Base-by-base conservation (phyloP, 176 grass and related monocot genomes). In the Bothriochloa decipiens region DNA sequence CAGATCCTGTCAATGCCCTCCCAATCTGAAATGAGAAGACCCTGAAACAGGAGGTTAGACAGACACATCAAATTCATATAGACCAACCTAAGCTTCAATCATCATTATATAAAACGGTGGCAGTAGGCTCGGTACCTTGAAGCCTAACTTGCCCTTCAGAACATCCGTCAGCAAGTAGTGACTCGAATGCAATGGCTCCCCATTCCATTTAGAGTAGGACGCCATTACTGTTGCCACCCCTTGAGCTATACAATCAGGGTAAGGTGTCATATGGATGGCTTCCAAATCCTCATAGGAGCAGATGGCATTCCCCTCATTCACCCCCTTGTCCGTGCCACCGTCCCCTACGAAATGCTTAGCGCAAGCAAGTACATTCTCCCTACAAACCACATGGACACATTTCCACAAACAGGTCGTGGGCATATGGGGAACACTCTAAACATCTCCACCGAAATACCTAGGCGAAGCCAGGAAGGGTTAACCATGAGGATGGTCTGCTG, bases 331-430 rank as follows among this genome's bases (percentile, higher is more conserved):
- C 1, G 91, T 99, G 78, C 97, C 91, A 49, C 93, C 93, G 70
- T 94, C 97, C 68, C 88, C 93, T 53, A 99, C 78, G 47, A 96
- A 99, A 92, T 99, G 93, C 45, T 99, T 99, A 32, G 86, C 91
- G 36, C 97, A 99, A 61, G 93, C 91, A 72, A 94, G 84, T 68
- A 96, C 93, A 84, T 94, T 96, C 42, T 83, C 78, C 42, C 91
- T 98, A 78, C 62, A 93, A 86, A 89, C 36, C 66, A 57, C 62
- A 25, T 6, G 46, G 57, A 46, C 0, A 10, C 76, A 87, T 87
- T 58, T 83, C 5, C 4, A 28, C 46, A 77, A 77, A 82, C 17
- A 68, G 22, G 33, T 23, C n/a, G 27, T 11, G 83, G 62, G 71
- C 33, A 14, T 76, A 75, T 1, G 22, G n/a, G n/a, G 36, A 66